Evolutionary conservation across 139 green algal genomes (phyloP).

Genomic region (Chlamydomonas incerta): DNA sequence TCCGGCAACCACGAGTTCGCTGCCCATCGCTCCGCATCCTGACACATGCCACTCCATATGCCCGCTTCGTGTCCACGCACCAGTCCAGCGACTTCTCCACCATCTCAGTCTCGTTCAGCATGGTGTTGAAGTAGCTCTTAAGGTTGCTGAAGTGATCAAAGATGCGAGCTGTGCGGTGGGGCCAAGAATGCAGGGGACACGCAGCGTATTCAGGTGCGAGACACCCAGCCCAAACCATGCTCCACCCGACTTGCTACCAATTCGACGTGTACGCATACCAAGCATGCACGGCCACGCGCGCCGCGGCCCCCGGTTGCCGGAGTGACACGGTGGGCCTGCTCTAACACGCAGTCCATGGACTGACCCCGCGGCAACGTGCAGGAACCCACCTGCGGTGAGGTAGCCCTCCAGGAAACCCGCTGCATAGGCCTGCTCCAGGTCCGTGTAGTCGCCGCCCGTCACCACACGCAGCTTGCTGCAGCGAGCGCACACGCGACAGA

Average conservation of each 20-base stretch:
- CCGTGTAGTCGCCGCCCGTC: neutral
- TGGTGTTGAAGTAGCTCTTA: slow-evolving; percentile 60
- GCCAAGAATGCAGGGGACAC: too few species aligned
- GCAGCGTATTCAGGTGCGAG: too few species aligned
- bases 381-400: slow-evolving; percentile 58
- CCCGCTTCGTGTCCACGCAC: too few species aligned
- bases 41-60: too few species aligned
- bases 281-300: neutral
- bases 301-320: neutral
- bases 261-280: too few species aligned
- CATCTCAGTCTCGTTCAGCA: slow-evolving; percentile 53
- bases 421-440: slow-evolving; percentile 49
- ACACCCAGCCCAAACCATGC: neutral
- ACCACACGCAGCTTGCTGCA: slow-evolving; percentile 62
- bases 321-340: neutral
- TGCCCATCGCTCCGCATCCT: too few species aligned
- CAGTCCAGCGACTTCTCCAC: slow-evolving; percentile 53
- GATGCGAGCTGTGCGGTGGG: slow-evolving; percentile 62
- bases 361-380: too few species aligned
- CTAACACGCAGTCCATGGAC: neutral
- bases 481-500: too few species aligned
- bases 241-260: too few species aligned
- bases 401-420: slow-evolving; percentile 77
- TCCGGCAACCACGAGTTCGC: too few species aligned
- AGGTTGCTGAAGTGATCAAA: slow-evolving; percentile 72